A percentile compares a stretch with the other conserved stretches of the same genome.
phyloP scores from a whole-genome alignment of 805 yeast species.

The Candida silvatica region DNA sequence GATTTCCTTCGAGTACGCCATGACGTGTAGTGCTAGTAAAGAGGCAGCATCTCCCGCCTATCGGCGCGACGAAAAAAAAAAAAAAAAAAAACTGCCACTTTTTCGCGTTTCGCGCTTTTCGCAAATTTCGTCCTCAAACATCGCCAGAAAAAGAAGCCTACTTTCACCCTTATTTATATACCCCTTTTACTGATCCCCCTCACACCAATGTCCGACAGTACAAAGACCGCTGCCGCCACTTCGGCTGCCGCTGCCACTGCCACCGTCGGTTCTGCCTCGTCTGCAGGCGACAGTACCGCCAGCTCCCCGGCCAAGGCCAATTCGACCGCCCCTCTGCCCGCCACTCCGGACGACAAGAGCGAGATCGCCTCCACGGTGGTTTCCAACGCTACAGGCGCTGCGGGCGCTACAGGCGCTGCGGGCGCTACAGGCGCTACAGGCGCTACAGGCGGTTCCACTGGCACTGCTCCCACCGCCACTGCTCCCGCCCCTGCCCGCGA shows the following conservation, averaged over 20 bases:
- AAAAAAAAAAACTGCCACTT: too few relatives aligned
- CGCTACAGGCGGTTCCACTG: constrained; percentile 2
- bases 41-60: too few relatives aligned
- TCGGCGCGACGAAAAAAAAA: too few relatives aligned
- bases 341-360: too few relatives aligned
- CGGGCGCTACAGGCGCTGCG: not conserved
- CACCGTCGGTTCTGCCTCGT: not conserved
- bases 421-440: not conserved
- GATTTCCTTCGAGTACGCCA: constrained; percentile 31
- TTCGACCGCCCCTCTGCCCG: too few relatives aligned
- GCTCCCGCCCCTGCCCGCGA: constrained; percentile 2
- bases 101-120: too few relatives aligned
- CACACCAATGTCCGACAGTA: constrained; percentile 1
- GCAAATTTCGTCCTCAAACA: too few relatives aligned
- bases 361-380: too few relatives aligned
- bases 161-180: not conserved
- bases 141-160: not conserved
- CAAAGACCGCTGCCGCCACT: not conserved
- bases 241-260: constrained; percentile 2
- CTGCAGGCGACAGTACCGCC: too few relatives aligned
- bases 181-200: too few relatives aligned
- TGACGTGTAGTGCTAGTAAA: too few relatives aligned
- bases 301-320: not conserved
- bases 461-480: constrained; percentile 4
- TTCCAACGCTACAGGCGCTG: constrained; percentile 1